phyloP scores from a whole-genome alignment of 495 filamentous ascomycete species.

The Penicillium subrubescens region DNA sequence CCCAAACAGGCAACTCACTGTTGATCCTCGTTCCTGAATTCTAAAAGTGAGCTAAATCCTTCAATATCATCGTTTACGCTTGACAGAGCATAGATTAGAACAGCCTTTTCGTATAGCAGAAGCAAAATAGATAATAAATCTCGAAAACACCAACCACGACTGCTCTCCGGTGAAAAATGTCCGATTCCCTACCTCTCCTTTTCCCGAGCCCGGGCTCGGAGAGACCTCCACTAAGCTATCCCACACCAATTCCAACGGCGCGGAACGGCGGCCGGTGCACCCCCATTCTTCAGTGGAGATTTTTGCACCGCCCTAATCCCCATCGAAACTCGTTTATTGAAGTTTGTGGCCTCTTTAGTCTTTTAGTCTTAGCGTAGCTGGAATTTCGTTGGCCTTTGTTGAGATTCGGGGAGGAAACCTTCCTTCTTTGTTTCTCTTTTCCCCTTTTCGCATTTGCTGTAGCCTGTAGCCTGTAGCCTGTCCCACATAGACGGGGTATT shows the following conservation, averaged over 20 bases:
- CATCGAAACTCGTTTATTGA: conserved; percentile 28
- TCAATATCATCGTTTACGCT: not conserved
- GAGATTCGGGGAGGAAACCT: not conserved
- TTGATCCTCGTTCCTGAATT: conserved; percentile 4
- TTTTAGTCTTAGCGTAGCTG: conserved; percentile 23
- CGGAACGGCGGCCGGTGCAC: conserved; percentile 23
- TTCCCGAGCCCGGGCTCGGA: conserved; percentile 2
- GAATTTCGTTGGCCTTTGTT: conserved; percentile 15
- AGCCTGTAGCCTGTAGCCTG: not conserved
- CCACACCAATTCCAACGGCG: conserved; percentile 26
- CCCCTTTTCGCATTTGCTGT: conserved; percentile 12
- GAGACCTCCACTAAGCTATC: conserved; percentile 5
- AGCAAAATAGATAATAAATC: no score
- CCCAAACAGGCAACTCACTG: conserved; percentile 16
- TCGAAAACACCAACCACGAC: no score
- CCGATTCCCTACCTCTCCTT: conserved; percentile 7
- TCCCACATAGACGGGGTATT: conserved; percentile 1
- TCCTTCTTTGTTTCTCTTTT: conserved; percentile 4
- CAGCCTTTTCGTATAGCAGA: not conserved
- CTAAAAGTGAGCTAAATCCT: not conserved
- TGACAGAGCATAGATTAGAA: not conserved
- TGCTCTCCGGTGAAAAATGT: not conserved
- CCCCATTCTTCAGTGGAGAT: conserved; percentile 21
- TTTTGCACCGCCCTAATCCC: conserved; percentile 11
- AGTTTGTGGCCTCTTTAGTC: conserved; percentile 24